A percentile compares a stretch with the other conserved stretches of the same genome.
These are phyloP conservation scores for Aspergillus avenaceus DNA, from an alignment of 495 filamentous ascomycete genomes.

Conservation along the genomic window DNA sequence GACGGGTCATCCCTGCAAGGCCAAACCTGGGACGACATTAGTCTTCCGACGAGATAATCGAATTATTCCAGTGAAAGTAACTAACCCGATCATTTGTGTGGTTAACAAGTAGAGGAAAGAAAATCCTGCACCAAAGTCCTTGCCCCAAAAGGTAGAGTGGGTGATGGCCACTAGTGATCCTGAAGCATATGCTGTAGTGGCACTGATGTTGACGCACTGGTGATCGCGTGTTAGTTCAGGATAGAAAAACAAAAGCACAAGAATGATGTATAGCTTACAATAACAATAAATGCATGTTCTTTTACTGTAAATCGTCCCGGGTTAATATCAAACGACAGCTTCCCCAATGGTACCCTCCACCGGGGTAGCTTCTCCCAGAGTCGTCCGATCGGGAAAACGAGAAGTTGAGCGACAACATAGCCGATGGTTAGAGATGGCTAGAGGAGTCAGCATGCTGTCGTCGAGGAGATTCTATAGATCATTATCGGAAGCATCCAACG, in stretches of 20 bases:
- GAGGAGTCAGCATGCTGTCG: conserved; percentile 23
- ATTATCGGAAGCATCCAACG: neutral
- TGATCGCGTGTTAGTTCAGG: neutral
- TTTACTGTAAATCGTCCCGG: conserved; percentile 67
- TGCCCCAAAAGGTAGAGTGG: conserved; percentile 50
- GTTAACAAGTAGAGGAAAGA: conserved; percentile 58
- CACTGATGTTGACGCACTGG: conserved; percentile 30
- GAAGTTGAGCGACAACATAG: conserved; percentile 58
- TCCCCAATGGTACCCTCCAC: conserved; percentile 58
- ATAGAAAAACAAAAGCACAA: neutral
- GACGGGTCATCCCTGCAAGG: conserved; percentile 58
- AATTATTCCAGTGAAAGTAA: neutral
- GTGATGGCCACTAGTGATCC: conserved; percentile 56
- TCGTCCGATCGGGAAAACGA: conserved; percentile 53
- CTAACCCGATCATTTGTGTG: conserved; percentile 60
- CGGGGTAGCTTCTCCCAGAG: conserved; percentile 47
- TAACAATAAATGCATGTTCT: conserved; percentile 66
- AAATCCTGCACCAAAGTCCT: conserved; percentile 59
- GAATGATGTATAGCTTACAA: conserved; percentile 37
- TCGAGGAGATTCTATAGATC: neutral
- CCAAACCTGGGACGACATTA: conserved; percentile 29
- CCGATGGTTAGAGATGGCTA: conserved; percentile 79
- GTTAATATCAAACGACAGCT: conserved; percentile 45
- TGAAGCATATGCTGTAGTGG: conserved; percentile 49
- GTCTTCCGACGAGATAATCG: neutral